Conservation (phyloP, 176 grass and related monocot species). For the Canna indica region DNA sequence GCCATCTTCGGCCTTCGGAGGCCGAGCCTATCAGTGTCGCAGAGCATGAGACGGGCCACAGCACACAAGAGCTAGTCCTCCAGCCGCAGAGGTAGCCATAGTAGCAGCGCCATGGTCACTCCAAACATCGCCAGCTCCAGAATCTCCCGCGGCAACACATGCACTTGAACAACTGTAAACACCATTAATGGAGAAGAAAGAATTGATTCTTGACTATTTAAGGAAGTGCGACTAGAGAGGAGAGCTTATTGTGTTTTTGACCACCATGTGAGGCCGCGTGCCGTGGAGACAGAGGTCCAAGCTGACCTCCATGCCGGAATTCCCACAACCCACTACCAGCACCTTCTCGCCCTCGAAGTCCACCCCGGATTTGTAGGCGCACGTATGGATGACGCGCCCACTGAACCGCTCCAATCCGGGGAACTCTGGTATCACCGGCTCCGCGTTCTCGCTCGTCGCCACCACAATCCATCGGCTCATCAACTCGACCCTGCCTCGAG, state of each 20-base stretch:
- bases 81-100: constrained; percentile 41
- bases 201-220: no score
- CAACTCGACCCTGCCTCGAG: constrained; percentile 30
- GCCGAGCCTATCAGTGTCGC: constrained; percentile 63
- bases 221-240: neutral
- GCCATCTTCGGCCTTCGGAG: constrained; percentile 70
- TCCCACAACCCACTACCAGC: constrained; percentile 81
- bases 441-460: constrained; percentile 90
- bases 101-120: constrained; percentile 61
- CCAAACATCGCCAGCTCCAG: constrained; percentile 75
- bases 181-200: neutral
- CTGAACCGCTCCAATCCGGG: constrained; percentile 33
- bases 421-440: constrained; percentile 42
- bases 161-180: constrained; percentile 33
- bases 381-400: constrained; percentile 48
- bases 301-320: constrained; percentile 99
- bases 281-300: constrained; percentile 73
- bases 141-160: constrained; percentile 78
- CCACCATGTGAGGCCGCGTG: constrained; percentile 59
- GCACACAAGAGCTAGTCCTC: constrained; percentile 66
- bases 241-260: constrained; percentile 66
- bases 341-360: constrained; percentile 63
- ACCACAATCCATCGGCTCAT: constrained; percentile 64
- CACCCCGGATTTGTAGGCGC: constrained; percentile 74
- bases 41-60: constrained; percentile 43